Base-by-base conservation (phyloP, 495 filamentous ascomycete genomes). In the Talaromyces wortmannii region DNA sequence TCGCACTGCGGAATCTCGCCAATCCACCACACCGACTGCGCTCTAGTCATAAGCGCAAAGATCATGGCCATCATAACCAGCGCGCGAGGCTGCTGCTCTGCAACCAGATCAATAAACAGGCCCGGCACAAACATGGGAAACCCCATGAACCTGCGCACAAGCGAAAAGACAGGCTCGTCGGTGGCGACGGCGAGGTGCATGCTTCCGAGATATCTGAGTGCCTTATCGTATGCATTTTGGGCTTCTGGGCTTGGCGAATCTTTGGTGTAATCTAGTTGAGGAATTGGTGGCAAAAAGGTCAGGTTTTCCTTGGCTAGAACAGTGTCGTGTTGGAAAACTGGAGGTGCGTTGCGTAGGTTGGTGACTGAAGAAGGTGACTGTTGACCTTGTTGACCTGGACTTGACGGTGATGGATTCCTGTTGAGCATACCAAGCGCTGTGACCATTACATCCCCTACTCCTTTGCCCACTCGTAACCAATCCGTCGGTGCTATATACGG, bases 21-120 rank as follows among this genome's bases (percentile, higher is more conserved):
- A 50, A 74, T 55, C 73, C 71, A 78, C 73, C 75, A 78, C 2
- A 68, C 47, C 53, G 66, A 51, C 3, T 66, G 57, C 18, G 67
- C 59, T 16, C 47, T 61, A 11, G 59, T 60, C 11, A 66, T 53
- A 23, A 71, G 50, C 0, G 70, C 67, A 58, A 76, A 78, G 47
- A 63, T 67, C 56, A 76, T 67, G 2, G 66, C 73, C 7, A 78
- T 50, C 11, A 65, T 65, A 2, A 57, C 51, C 7, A 65, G 56
- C 5, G 73, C 71, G 12, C 73, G 67, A 3, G 73, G 72, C 11
- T 61, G 56, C 32, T 49, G 57, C 56, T 67, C 61, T 15, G 60
- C 54, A 16, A 76, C 61, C n/a, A 71, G 51, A 1, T 66, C 58
- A 45, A 70, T 56, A 48, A 70, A 78, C 11, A 59, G 42, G 33